A percentile compares a stretch with the other conserved stretches of the same genome.
phyloP scores from a whole-genome alignment of 78 protist species.

The Tieghemostelium lacteum region DNA sequence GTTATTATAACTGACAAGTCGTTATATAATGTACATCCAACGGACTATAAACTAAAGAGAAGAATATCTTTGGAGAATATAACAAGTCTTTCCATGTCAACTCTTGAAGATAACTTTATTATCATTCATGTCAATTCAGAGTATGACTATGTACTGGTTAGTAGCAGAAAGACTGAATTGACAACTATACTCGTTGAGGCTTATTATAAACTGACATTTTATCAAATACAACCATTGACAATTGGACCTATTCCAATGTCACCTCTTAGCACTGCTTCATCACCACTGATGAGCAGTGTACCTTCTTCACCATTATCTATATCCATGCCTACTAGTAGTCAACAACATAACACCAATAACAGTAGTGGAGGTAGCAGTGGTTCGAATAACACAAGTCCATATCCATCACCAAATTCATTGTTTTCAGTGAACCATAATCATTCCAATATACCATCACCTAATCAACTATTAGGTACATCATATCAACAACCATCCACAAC shows the following conservation, averaged over 20 bases:
- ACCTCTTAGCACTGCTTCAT: neutral
- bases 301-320: neutral
- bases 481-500: neutral
- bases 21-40: slow-evolving; percentile 88
- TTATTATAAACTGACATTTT: slow-evolving; percentile 43
- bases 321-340: neutral
- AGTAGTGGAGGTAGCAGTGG: neutral
- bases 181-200: slow-evolving; percentile 75
- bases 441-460: too few relatives aligned
- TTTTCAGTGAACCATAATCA: too few relatives aligned
- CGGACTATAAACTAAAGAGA: slow-evolving; percentile 83
- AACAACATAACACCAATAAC: neutral
- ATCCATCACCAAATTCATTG: neutral
- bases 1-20: slow-evolving; percentile 84
- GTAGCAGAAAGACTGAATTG: slow-evolving; percentile 88
- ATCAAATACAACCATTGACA: slow-evolving; percentile 8
- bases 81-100: slow-evolving; percentile 68
- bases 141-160: slow-evolving; percentile 90
- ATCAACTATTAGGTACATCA: too few relatives aligned
- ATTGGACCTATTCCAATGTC: neutral
- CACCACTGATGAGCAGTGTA: neutral
- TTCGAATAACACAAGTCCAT: neutral
- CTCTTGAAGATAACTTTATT: slow-evolving; percentile 86
- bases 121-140: slow-evolving; percentile 82
- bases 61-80: slow-evolving; percentile 70